phyloP scores from a whole-genome alignment of 1,139 yeast genomes.

The Insectozyma bohioensis region DNA sequence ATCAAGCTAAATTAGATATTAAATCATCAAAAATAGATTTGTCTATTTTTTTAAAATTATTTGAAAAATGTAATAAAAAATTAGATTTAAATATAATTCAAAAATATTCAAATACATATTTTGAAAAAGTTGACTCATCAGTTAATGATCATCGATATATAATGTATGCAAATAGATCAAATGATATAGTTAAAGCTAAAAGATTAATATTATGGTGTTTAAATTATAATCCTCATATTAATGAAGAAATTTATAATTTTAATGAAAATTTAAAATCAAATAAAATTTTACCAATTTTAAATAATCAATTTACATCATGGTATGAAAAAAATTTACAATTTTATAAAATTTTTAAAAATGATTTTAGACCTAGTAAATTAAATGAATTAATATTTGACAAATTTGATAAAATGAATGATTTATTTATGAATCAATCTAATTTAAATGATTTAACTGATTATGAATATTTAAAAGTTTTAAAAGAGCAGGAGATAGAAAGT shows the following conservation, averaged over 20 bases:
- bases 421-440: constrained; percentile 5
- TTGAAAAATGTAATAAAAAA: constrained; percentile 23
- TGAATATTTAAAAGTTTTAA: too few relatives aligned
- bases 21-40: constrained; percentile 25
- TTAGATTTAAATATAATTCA: constrained; percentile 29
- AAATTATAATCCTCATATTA: constrained; percentile 32
- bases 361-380: constrained; percentile 3
- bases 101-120: constrained; percentile 35
- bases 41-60: constrained; percentile 23
- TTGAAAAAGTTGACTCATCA: constrained; percentile 23
- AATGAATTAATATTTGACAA: constrained; percentile 13
- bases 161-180: constrained; percentile 5
- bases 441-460: constrained; percentile 9
- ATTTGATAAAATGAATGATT: constrained; percentile 12
- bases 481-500: too few relatives aligned
- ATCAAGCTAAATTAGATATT: too few relatives aligned
- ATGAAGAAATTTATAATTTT: constrained; percentile 16
- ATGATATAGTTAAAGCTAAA: constrained; percentile 33
- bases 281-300: constrained; percentile 27
- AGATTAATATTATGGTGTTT: constrained; percentile 41
- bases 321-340: constrained; percentile 25
- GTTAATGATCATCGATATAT: constrained; percentile 16
- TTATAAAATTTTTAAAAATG: constrained; percentile 11
- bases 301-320: constrained; percentile 39
- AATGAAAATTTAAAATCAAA: constrained; percentile 6